phyloP scores from a whole-genome alignment of 345 rosid genomes.

The Lepidium africanum region DNA sequence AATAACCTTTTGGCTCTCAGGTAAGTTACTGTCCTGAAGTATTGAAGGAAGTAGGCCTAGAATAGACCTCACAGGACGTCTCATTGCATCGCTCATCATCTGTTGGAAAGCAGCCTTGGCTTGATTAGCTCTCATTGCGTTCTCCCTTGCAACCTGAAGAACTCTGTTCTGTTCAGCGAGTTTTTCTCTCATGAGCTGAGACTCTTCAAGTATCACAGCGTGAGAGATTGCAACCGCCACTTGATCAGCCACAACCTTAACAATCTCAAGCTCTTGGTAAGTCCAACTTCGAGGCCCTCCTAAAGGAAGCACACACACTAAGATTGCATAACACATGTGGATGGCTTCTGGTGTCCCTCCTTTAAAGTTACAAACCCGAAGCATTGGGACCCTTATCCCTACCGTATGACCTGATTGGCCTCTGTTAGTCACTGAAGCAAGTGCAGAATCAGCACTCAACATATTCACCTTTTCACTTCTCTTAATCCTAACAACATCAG shows the following conservation, averaged over 20 bases:
- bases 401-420: constrained; percentile 66
- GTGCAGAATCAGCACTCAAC: constrained; percentile 43
- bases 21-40: constrained; percentile 47
- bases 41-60: constrained; percentile 63
- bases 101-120: constrained; percentile 71
- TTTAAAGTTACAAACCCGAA: constrained; percentile 73
- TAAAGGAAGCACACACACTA: constrained; percentile 79
- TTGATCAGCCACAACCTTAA: constrained; percentile 91
- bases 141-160: constrained; percentile 53
- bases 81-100: constrained; percentile 83
- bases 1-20: constrained; percentile 43
- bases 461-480: constrained; percentile 56
- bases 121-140: constrained; percentile 80
- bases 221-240: constrained; percentile 95
- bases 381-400: constrained; percentile 93
- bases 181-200: constrained; percentile 82
- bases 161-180: constrained; percentile 77
- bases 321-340: constrained; percentile 64
- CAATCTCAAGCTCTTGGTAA: constrained; percentile 71
- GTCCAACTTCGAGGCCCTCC: constrained; percentile 54
- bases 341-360: constrained; percentile 82
- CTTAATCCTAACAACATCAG: constrained; percentile 66
- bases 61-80: constrained; percentile 71
- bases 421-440: constrained; percentile 53
- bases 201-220: constrained; percentile 89